These are phyloP conservation scores for Neurospora crassa DNA, from an alignment of 2,329 filamentous ascomycete genomes.

Conservation along the genomic window DNA sequence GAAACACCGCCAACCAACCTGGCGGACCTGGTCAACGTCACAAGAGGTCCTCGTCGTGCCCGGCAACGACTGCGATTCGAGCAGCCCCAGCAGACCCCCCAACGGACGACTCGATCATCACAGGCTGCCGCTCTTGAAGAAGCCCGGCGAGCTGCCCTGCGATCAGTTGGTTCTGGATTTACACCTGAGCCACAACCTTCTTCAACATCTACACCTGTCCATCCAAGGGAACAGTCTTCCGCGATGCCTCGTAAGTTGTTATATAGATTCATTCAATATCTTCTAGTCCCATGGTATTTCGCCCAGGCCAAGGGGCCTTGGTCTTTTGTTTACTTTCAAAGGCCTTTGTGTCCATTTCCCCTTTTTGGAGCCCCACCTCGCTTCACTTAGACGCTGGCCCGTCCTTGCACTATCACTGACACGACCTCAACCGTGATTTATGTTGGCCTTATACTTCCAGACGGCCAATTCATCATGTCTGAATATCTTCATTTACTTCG, in stretches of 20 bases:
- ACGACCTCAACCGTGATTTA: not conserved
- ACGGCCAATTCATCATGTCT: not conserved
- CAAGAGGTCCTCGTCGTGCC: constrained; percentile 7
- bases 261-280: not conserved
- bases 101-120: not conserved
- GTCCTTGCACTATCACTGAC: not conserved
- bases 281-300: not conserved
- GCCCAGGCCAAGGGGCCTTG: not conserved
- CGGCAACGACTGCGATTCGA: not conserved
- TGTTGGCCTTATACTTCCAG: not conserved
- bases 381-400: not conserved
- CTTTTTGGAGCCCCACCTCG: not conserved
- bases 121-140: not conserved
- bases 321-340: not conserved
- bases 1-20: not conserved
- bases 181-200: not conserved
- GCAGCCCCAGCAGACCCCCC: not conserved
- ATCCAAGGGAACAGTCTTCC: not conserved
- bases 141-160: not conserved
- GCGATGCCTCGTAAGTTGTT: not conserved
- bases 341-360: not conserved
- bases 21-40: constrained; percentile 4
- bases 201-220: not conserved
- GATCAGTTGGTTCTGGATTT: not conserved
- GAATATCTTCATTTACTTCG: not conserved